phyloP scores from a whole-genome alignment of 441 rosid species.

The Adansonia madagascariensis region DNA sequence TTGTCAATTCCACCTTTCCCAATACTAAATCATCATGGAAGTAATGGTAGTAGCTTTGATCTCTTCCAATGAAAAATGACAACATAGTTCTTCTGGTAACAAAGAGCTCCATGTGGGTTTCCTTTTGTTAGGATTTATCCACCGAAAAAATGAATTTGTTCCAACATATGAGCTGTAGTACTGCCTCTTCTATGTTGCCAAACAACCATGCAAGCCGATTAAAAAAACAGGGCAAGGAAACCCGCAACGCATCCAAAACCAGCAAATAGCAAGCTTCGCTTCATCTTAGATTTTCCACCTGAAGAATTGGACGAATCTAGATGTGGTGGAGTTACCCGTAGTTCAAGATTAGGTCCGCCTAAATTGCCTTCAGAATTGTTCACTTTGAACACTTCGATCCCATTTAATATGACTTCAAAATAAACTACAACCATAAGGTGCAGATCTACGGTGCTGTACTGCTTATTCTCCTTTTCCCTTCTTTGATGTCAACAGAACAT shows the following conservation, averaged over 20 bases:
- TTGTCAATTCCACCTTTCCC: constrained; percentile 39
- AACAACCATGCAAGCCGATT: not conserved
- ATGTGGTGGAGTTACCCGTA: not conserved
- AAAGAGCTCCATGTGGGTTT: not conserved
- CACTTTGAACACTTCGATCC: too few species aligned
- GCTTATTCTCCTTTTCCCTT: not conserved
- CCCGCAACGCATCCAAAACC: not conserved
- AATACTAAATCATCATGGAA: constrained; percentile 35
- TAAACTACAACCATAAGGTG: too few species aligned
- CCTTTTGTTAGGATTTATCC: not conserved
- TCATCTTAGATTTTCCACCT: not conserved
- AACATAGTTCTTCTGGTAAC: not conserved
- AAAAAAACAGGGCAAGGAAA: not conserved
- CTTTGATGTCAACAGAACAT: not conserved
- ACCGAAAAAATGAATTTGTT: not conserved
- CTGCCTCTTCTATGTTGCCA: not conserved
- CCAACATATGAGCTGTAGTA: not conserved
- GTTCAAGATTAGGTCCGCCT: not conserved
- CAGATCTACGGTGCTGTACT: not conserved
- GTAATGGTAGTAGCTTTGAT: constrained; percentile 37
- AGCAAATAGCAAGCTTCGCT: not conserved
- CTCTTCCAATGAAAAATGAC: constrained; percentile 36
- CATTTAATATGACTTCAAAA: too few species aligned
- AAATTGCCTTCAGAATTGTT: not conserved
- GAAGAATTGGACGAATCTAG: not conserved